These are phyloP conservation scores for Penicillium diatomitis DNA, from an alignment of 495 filamentous ascomycete species.

Conservation along the genomic window DNA sequence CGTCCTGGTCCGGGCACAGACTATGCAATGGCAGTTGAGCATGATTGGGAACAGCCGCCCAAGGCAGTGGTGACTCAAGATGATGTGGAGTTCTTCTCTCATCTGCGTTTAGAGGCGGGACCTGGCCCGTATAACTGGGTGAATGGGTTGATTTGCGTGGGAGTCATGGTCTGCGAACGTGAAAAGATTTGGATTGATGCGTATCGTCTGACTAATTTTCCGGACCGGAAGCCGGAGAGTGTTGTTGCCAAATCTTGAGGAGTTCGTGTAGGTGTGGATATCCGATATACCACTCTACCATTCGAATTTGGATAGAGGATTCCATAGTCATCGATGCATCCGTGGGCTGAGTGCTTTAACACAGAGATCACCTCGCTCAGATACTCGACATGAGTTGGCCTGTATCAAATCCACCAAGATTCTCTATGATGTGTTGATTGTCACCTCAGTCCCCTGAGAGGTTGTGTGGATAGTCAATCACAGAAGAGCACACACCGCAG, in stretches of 20 bases:
- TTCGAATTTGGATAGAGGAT: background rate
- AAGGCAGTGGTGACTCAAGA: conserved; percentile 16
- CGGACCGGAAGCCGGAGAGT: conserved; percentile 19
- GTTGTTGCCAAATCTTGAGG: conserved; percentile 13
- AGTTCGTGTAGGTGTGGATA: background rate
- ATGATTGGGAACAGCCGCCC: conserved; percentile 11
- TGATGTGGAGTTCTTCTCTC: conserved; percentile 26
- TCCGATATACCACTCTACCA: background rate
- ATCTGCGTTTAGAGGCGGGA: conserved; percentile 21
- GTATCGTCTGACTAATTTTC: conserved; percentile 27
- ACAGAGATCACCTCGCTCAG: too few relatives aligned
- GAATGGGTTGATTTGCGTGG: conserved; percentile 25
- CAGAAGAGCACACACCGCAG: too few relatives aligned
- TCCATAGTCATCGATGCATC: too few relatives aligned
- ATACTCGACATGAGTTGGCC: too few relatives aligned
- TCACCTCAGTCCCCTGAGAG: too few relatives aligned
- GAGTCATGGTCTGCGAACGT: conserved; percentile 22
- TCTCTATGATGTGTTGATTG: too few relatives aligned
- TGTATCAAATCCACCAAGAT: too few relatives aligned
- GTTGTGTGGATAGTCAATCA: too few relatives aligned
- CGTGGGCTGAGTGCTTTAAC: too few relatives aligned
- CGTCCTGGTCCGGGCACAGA: conserved; percentile 23
- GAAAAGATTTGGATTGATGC: conserved; percentile 28
- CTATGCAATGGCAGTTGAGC: conserved; percentile 18
- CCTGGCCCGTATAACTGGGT: conserved; percentile 25